These are phyloP conservation scores for Noccaea bulbosa DNA, from an alignment of 345 rosid genomes.

Conservation along the genomic window DNA sequence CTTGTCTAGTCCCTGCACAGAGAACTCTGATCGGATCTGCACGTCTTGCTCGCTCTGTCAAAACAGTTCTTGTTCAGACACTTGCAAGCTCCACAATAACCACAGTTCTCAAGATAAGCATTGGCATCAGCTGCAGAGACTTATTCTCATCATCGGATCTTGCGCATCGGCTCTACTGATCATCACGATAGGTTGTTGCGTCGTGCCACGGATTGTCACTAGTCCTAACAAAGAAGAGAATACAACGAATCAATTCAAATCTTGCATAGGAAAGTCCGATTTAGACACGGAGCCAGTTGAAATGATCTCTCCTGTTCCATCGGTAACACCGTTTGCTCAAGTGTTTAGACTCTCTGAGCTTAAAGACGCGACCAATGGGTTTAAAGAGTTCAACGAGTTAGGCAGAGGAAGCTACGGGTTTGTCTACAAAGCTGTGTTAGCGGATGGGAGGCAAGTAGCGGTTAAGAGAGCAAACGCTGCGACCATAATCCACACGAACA, in stretches of 20 bases:
- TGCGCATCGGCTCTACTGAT: conserved; percentile 51
- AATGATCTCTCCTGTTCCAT: conserved; percentile 46
- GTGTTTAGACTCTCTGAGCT: conserved; percentile 81
- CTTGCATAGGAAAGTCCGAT: conserved; percentile 64
- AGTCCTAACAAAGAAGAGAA: conserved; percentile 54
- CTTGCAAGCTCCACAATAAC: conserved; percentile 57
- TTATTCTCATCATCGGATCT: conserved; percentile 54
- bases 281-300: conserved; percentile 49
- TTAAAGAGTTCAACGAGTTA: conserved; percentile 91
- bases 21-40: conserved; percentile 72
- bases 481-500: conserved; percentile 84
- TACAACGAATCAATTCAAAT: conserved; percentile 49
- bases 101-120: conserved; percentile 52
- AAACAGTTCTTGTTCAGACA: conserved; percentile 75
- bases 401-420: conserved; percentile 93
- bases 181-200: conserved; percentile 55
- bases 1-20: conserved; percentile 76
- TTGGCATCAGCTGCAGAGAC: conserved; percentile 52
- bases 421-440: conserved; percentile 77
- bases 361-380: conserved; percentile 91
- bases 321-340: conserved; percentile 62
- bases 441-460: conserved; percentile 87
- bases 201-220: conserved; percentile 49
- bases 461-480: conserved; percentile 94
- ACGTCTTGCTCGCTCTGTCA: conserved; percentile 92